Evolutionary conservation across 2,329 filamentous ascomycete genomes (phyloP), one percentile per base, ranked within the genome.

Genomic region (Chrysosporium queenslandicum): DNA sequence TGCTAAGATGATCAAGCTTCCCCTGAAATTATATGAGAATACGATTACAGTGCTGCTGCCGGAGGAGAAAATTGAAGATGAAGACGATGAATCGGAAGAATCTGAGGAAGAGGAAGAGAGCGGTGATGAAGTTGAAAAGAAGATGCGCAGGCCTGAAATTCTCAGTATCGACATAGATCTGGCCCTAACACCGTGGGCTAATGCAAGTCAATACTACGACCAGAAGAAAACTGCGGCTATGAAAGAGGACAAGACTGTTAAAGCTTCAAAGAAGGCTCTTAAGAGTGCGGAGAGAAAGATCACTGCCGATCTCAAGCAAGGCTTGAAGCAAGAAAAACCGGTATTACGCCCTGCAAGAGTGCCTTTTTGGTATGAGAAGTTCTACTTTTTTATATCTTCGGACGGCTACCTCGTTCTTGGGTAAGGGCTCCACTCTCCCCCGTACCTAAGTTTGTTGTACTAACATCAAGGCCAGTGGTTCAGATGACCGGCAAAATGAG

Each of bases 311-410:
- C 74, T 97, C 20, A 94, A 87, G 70, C 91, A 89, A 62, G 85
- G 83, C 0, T 69, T 97, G 53, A 95, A 95, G 71, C 85, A 92
- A 64, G 92, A 97, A 69, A 96, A 95, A 66, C 84, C 88, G 18
- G 74, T 94, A 1, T 72, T 97, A 8, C 82, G 90, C 42, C 88
- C 86, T 0, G 84, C 95, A 7, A 80, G 92, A 52, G 85, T 83
- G 62, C 85, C 83, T 58, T 79, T 90, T 61, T 98, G 92, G 92
- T 98, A 96, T 60, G 92, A 98, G 63, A 98, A 98, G 68, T 98
- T 95, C 62, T 75, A 83, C 25, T 97, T 88, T 78, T 98, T 98
- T 70, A 80, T 97, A 60, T 96, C 90, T 0, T 94, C 89, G 0
- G 92, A 98, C 63, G 90, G 91, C 3, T 96, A 97, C 65, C 77